Evolutionary conservation across 768 basidiomycete species (phyloP).

Genomic region (Lactarius sanguifluus): DNA sequence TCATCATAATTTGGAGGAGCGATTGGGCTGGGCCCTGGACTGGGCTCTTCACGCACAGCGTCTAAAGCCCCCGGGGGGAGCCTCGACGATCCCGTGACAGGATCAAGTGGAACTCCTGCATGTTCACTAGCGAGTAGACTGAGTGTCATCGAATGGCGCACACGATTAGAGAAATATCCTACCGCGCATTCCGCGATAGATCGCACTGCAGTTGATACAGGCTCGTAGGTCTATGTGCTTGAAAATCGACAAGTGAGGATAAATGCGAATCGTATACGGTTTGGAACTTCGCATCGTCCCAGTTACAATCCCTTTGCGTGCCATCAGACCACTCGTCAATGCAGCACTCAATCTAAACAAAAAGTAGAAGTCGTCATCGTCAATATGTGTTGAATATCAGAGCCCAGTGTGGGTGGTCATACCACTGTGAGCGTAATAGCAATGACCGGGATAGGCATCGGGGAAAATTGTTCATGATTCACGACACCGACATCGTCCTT

Average conservation of each 20-base stretch:
- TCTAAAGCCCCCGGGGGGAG: not conserved
- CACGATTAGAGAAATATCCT: not conserved
- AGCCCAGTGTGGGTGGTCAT: not conserved
- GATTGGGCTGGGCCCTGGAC: not conserved
- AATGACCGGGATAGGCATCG: constrained; percentile 1
- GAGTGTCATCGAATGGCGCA: too few relatives aligned
- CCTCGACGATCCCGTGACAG: not conserved
- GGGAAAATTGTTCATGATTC: not conserved
- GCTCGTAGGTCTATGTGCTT: not conserved
- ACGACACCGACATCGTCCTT: constrained; percentile 8
- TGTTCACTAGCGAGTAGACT: not conserved
- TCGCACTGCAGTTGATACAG: constrained; percentile 12
- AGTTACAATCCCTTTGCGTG: not conserved
- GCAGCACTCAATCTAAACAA: not conserved
- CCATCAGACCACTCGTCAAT: constrained; percentile 8
- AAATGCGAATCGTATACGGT: constrained; percentile 6
- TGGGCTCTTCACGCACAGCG: not conserved
- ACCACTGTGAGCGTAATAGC: constrained; percentile 12
- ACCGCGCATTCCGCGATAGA: constrained; percentile 8
- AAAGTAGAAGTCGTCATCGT: not conserved
- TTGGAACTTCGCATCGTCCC: not conserved
- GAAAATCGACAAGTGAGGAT: not conserved
- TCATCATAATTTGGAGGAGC: not conserved
- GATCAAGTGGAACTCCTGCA: constrained; percentile 1
- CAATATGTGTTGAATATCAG: too few relatives aligned